Base-by-base conservation (phyloP, 2,329 filamentous ascomycete species). In the Chaetomium olivaceum region DNA sequence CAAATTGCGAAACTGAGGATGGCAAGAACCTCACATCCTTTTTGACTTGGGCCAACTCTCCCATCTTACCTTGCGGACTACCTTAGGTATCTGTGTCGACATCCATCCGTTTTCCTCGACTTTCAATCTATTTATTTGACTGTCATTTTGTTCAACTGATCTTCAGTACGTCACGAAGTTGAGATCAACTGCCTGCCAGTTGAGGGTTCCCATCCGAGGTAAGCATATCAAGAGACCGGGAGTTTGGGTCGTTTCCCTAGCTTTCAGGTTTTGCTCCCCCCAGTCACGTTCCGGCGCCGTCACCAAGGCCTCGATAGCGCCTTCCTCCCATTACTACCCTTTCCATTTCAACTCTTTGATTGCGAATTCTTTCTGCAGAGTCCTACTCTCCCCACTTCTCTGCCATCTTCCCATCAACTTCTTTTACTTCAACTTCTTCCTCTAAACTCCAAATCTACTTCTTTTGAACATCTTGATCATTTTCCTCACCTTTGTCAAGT, bases 401-500 rank as follows among this genome's bases (percentile, higher is more conserved):
- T 16, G 43, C 43, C 50, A 46, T 48, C 51, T 16, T 23, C 52
- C 57, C 58, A 27, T 11, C 46, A 43, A 27, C 52, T 58, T 58
- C 52, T 21, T 59, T 46, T 55, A 46, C 33, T 48, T 48, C 46
- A 23, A 48, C n/a, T 23, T 11, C 46, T 27, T 29, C 51, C 29
- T 58, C 57, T 39, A 36, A 23, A 56, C 48, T 31, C n/a, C 36
- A 39, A 61, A 69, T 72, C 69, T 70, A 71, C 66, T 68, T 66
- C 61, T 64, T 69, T 67, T 61, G 58, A 70, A 60, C 67, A 69
- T 70, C 62, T 71, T 61, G 70, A 69, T 55, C 70, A 70, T 68
- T 55, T 69, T 67, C 64, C 63, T n/a, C 70, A 64, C 66, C 43
- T 19, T 66, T 63, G 60, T 62, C 61, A 64, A 62, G 39, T 54